Base-by-base conservation (phyloP, 2,329 filamentous ascomycete species). In the Paecilomyces variotii region DNA sequence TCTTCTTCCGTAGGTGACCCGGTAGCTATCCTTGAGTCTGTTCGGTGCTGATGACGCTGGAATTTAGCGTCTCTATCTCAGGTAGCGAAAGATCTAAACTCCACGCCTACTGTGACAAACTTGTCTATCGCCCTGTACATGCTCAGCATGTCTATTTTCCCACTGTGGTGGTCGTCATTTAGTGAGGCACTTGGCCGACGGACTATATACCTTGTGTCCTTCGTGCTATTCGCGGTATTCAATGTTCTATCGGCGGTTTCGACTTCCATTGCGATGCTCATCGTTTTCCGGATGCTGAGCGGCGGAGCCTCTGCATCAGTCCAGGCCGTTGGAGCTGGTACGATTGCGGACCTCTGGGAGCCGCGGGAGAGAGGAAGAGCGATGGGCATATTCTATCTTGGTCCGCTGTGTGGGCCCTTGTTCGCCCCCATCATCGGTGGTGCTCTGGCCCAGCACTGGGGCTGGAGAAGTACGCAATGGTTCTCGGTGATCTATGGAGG, bases 301-400 rank as follows among this genome's bases (percentile, higher is more conserved):
- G 90, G 90, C 45, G 90, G 89, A 24, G 88, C 89, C 2, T 85
- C 89, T 0, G 89, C 90, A 1, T 89, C 87, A 1, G 90, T 92
- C 0, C 90, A 93, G 70, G 87, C 90, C 6, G 89, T 94, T 6
- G 90, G 90, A 3, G 89, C 89, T 1, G 90, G 90, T 4, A 92
- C 90, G 2, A 89, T 94, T 59, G 86, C 90, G 52, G 90, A 94
- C 69, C 80, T 93, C 11, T 95, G 89, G 87, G 87, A 90, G 62
- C 74, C 85, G 0, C 80, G 78, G 54, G 87, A 93, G 70, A 79
- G 90, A 55, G 90, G 90, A 2, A 78, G 78, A 14, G 90, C 90
- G n/a, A 94, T 94, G 89, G 84, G 88, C 2, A 80, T 89, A 49
- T 94, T 93, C 73, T 94, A 92, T 65, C 80, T 94, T 0, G 90